Base-by-base conservation (phyloP, 352 stramenopile species). In the Globisporangium polare region DNA sequence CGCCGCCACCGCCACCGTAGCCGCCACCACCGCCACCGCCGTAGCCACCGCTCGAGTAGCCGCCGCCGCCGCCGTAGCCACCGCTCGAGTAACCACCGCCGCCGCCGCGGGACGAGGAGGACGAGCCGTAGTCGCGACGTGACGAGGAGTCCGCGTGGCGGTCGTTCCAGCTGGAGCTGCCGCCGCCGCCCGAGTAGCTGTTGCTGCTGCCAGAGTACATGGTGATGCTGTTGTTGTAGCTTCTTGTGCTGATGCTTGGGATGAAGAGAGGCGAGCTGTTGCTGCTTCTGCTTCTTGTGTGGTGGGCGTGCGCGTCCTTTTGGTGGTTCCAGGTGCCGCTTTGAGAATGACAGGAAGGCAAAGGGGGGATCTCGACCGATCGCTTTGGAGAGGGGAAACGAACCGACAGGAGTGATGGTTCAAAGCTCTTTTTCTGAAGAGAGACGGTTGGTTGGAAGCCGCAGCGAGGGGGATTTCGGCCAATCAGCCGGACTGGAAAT, bases 71-170 rank as follows among this genome's bases (percentile, higher is more conserved):
- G 24, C 69, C 51, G 17, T 65, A 50, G 15, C 67, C 56, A 13
- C 75, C 68, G 50, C 71, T 65, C 41, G 68, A 69, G 53, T 74
- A 74, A 49, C 65, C 63, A 54, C 74, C 60, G 39, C 71, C 63
- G 37, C 67, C 60, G 18, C 71, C 64, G 58, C 73, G 67, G 20
- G 67, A 62, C n/a, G 55, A 73, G 2, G 73, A 81, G 18, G 65
- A 75, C 18, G 61, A 61, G 59, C 74, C 71, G 53, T 86, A 82
- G 62, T 85, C 80, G 29, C 80, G 81, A 68, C 81, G 83, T 58
- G 81, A 91, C 42, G 81, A 93, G 62, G 80, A 91, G 62, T 93
- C 81, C 63, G 67, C 72, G 72, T 90, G 78, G 67, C 81, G 74
- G 65, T 91, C 81, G 59, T 75, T 72, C 67, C 77, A 80, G 67